A percentile compares a stretch with the other conserved stretches of the same genome.
phyloP scores from a whole-genome alignment of 176 grass and related monocot genomes.

The Triticum timopheevii region DNA sequence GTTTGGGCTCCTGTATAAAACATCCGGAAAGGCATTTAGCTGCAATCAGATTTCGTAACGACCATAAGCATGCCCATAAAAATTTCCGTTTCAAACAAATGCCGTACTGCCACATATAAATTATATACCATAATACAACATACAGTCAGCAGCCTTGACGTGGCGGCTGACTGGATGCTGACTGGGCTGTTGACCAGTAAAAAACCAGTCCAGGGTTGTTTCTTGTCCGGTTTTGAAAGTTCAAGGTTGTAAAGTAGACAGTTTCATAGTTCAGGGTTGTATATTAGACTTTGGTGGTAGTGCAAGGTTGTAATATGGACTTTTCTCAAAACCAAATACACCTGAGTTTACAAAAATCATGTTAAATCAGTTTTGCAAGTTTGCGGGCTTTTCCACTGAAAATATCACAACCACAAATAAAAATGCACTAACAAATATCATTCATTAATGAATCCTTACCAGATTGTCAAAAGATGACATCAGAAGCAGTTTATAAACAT shows the following conservation, averaged over 20 bases:
- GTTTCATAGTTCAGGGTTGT: too few species aligned
- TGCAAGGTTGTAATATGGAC: too few species aligned
- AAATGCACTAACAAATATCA: not conserved
- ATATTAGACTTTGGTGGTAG: too few species aligned
- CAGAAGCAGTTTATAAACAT: not conserved
- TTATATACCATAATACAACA: too few species aligned
- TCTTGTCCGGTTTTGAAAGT: too few species aligned
- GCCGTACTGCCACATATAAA: not conserved
- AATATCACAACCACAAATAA: not conserved
- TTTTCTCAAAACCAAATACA: not conserved
- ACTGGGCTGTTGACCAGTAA: too few species aligned
- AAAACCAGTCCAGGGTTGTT: too few species aligned
- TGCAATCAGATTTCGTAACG: not conserved
- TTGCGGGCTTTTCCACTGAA: not conserved
- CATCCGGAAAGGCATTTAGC: slow-evolving; percentile 16
- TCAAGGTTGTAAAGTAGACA: too few species aligned
- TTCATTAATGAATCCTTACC: not conserved
- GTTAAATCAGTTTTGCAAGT: not conserved
- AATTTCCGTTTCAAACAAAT: not conserved
- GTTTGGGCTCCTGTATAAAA: slow-evolving; percentile 41
- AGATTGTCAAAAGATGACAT: not conserved
- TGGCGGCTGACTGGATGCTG: too few species aligned
- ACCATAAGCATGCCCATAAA: not conserved
- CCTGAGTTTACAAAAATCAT: not conserved
- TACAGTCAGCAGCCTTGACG: too few species aligned